Conservation (phyloP, 2,329 filamentous ascomycete species). For the Paraphoma sp. region DNA sequence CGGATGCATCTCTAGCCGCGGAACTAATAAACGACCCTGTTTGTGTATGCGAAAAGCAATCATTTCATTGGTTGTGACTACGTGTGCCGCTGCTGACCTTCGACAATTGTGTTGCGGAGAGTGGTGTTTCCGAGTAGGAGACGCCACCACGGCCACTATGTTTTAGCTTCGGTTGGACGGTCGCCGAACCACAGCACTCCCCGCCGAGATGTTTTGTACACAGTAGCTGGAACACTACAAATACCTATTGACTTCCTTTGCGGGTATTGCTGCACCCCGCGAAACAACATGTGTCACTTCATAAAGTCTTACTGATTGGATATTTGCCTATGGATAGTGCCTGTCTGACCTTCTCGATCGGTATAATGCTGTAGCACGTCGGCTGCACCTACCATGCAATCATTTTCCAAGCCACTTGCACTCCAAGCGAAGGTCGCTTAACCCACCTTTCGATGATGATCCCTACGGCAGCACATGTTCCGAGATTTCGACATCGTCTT, state of each 20-base stretch:
- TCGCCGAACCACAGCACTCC: neutral
- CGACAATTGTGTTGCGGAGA: neutral
- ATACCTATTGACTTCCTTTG: neutral
- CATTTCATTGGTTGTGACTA: neutral
- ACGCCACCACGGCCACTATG: neutral
- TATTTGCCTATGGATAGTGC: neutral
- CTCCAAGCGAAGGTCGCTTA: constrained; percentile 3
- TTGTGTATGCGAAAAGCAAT: neutral
- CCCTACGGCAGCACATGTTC: neutral
- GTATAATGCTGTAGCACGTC: neutral
- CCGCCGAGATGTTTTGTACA: neutral
- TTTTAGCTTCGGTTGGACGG: neutral
- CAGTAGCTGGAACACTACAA: neutral
- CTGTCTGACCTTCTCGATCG: neutral
- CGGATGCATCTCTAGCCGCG: constrained; percentile 3
- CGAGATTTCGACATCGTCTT: neutral
- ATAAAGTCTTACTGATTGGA: neutral
- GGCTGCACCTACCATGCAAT: neutral
- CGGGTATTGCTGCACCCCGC: neutral
- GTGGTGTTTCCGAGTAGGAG: neutral
- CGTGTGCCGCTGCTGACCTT: neutral
- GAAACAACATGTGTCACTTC: neutral
- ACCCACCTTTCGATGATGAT: neutral
- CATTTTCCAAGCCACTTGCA: neutral
- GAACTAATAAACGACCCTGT: neutral